Evolutionary conservation across 768 basidiomycete genomes (phyloP), one percentile per base, ranked within the genome.

Genomic region (Boletus speciosus): DNA sequence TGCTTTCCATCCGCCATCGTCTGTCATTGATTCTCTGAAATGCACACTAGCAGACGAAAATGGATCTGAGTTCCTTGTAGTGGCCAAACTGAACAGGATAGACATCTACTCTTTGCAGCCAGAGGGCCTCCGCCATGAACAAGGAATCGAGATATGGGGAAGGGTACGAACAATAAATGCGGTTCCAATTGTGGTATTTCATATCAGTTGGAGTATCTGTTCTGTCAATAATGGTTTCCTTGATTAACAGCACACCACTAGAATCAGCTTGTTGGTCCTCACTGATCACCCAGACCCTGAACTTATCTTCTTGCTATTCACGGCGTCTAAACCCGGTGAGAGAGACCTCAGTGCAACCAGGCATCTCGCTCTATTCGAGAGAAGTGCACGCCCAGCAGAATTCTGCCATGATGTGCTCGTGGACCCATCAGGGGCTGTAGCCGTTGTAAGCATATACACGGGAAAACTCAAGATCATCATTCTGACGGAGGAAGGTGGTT

Each of bases 231-330:
- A 59, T 35, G 29, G 5, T 31, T 58, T 31, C 40, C 37, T 52
- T 48, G 14, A 49, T 56, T 32, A n/a, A 55, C 49, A 61, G 55
- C 58, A 62, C 61, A 72, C 73, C 72, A 51, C 73, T 72, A 40
- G 56, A 62, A 35, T 74, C 71, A 59, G 76, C 76, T 29, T 92
- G 14, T 66, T 90, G 21, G 76, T 90, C 32, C 76, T 92, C 64
- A 79, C 86, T 0, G 88, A 88, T 55, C 88, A 90, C 61, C 89
- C 90, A 1, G 81, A 88, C 34, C 86, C 90, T 9, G 82, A 84
- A 55, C 75, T 92, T 12, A 68, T 91, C 35, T 75, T 90, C 58
- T 73, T 93, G 38, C 65, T 73, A 4, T 87, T 84, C 63, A 66
- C 67, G 3, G 72, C 76, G 36, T 65, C 73, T 34, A 63, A 68